Evolutionary conservation across 768 basidiomycete genomes (phyloP).

Genomic region (Chalciporus chontae): DNA sequence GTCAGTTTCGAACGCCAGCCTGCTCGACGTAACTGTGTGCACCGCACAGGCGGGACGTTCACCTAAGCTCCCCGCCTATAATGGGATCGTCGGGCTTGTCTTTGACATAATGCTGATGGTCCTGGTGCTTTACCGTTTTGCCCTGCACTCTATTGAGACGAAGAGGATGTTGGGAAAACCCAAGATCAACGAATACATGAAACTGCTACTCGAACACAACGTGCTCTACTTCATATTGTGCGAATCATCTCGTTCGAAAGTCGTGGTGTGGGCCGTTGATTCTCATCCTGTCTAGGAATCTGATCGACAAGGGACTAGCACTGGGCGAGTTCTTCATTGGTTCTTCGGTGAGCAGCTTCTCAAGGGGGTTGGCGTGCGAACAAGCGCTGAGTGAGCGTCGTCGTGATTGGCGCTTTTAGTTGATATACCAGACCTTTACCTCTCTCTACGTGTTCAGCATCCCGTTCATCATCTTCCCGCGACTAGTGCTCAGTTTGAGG

Average conservation of each 20-base stretch:
- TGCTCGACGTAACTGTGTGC: neutral
- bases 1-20: neutral
- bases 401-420: neutral
- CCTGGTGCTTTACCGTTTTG: constrained; percentile 9
- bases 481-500: constrained; percentile 6
- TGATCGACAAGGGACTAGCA: neutral
- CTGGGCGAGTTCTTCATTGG: neutral
- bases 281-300: constrained; percentile 2
- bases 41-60: neutral
- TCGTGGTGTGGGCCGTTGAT: neutral
- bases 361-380: neutral
- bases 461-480: constrained; percentile 8
- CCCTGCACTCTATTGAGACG: constrained; percentile 1
- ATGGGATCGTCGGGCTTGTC: neutral
- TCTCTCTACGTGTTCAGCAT: neutral
- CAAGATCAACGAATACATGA: constrained; percentile 10
- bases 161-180: neutral
- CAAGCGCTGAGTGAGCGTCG: neutral
- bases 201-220: constrained; percentile 7
- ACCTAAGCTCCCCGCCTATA: neutral
- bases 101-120: constrained; percentile 9
- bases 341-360: neutral
- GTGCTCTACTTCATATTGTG: constrained; percentile 13
- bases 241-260: neutral
- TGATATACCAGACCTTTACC: neutral